Conservation (phyloP, 257 asterid species). For the Osmanthus fragrans region DNA sequence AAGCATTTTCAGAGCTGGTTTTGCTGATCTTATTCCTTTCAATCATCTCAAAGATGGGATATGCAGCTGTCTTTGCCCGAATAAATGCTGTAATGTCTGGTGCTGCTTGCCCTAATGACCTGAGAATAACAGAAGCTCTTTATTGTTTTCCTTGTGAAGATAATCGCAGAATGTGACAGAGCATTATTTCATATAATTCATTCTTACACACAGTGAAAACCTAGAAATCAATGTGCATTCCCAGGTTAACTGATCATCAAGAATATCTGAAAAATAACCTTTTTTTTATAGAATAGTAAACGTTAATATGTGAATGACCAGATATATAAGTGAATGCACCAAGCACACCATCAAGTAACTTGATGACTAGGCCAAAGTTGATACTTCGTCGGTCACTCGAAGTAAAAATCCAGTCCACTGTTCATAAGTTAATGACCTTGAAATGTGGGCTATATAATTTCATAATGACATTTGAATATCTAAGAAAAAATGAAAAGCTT, state of each 20-base stretch:
- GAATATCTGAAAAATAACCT: neutral
- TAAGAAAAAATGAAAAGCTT: conserved; percentile 29
- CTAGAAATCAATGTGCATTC: neutral
- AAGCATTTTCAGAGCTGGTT: conserved; percentile 50
- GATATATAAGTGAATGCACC: neutral
- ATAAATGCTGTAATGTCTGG: conserved; percentile 86
- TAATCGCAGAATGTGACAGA: neutral
- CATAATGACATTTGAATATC: neutral
- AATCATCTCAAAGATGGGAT: conserved; percentile 90
- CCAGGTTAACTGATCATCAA: neutral
- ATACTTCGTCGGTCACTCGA: neutral
- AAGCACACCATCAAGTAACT: neutral
- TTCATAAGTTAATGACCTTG: neutral
- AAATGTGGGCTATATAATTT: neutral
- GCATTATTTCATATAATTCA: too few relatives aligned
- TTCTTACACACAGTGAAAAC: neutral
- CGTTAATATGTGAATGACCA: neutral
- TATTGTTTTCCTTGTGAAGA: neutral
- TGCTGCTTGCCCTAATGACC: conserved; percentile 95
- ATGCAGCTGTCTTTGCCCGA: conserved; percentile 87
- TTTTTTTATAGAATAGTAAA: neutral
- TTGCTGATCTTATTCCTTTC: conserved; percentile 60
- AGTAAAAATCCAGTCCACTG: neutral
- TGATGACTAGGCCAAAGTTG: neutral
- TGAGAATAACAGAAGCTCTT: conserved; percentile 22